Evolutionary conservation across 805 yeast genomes (phyloP).

Genomic region (Saturnispora zaruensis): DNA sequence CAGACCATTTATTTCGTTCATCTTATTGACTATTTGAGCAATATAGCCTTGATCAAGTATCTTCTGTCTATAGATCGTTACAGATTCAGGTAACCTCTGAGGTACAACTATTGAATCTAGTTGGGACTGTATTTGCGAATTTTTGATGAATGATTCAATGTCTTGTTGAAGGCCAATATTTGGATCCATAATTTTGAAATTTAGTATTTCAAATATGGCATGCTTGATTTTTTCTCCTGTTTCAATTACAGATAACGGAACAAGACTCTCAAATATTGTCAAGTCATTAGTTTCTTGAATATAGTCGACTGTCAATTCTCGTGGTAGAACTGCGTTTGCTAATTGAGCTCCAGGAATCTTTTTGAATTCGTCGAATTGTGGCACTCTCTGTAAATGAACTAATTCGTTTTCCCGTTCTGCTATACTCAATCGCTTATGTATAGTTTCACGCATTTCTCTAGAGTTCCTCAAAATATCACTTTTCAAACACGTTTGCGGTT

Average conservation of each 20-base stretch:
- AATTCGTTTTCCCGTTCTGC: conserved; percentile 77
- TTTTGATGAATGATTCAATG: conserved; percentile 37
- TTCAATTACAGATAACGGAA: conserved; percentile 62
- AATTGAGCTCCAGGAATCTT: conserved; percentile 42
- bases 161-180: conserved; percentile 38
- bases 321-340: conserved; percentile 37
- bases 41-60: conserved; percentile 48
- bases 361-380: conserved; percentile 34
- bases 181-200: conserved; percentile 28
- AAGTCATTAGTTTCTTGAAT: conserved; percentile 19
- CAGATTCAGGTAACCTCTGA: conserved; percentile 47
- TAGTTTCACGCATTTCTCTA: conserved; percentile 37
- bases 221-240: conserved; percentile 54
- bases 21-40: conserved; percentile 31
- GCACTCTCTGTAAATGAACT: conserved; percentile 63
- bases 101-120: conserved; percentile 54
- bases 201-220: conserved; percentile 27
- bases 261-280: conserved; percentile 44
- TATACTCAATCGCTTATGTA: conserved; percentile 37
- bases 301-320: conserved; percentile 24
- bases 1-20: conserved; percentile 38
- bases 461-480: conserved; percentile 41
- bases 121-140: conserved; percentile 49
- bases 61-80: conserved; percentile 47
- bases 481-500: not conserved